phyloP scores from a whole-genome alignment of 257 asterid genomes.

The Petunia secreta region DNA sequence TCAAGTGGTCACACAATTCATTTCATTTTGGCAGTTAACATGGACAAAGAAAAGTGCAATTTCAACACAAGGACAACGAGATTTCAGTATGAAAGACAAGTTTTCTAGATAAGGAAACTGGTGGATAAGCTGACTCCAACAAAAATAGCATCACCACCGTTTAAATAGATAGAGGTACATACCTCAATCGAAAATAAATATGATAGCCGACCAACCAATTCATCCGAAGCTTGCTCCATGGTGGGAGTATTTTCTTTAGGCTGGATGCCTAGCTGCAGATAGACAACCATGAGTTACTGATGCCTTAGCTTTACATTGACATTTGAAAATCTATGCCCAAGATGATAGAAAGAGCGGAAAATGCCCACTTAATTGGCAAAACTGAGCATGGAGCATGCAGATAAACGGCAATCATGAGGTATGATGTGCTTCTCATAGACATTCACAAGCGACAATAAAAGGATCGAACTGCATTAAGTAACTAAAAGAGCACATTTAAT shows the following conservation, averaged over 20 bases:
- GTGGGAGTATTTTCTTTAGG: conserved; percentile 66
- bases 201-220: conserved; percentile 65
- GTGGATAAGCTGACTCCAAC: neutral
- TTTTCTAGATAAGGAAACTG: too few relatives aligned
- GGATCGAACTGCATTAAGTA: neutral
- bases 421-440: conserved; percentile 11
- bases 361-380: neutral
- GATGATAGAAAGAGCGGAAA: neutral
- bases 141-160: neutral
- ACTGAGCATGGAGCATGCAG: conserved; percentile 1
- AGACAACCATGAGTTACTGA: conserved; percentile 21
- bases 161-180: conserved; percentile 17
- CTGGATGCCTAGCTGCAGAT: conserved; percentile 70
- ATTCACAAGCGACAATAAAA: neutral
- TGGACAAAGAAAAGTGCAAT: too few relatives aligned
- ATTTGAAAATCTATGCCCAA: conserved; percentile 23
- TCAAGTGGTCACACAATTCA: too few relatives aligned
- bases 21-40: too few relatives aligned
- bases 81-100: too few relatives aligned
- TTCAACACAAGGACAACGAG: too few relatives aligned
- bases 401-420: conserved; percentile 1
- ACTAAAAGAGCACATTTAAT: conserved; percentile 11
- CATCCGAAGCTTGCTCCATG: conserved; percentile 73
- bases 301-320: conserved; percentile 19
- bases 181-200: conserved; percentile 80